Evolutionary conservation across 805 yeast genomes (phyloP).

Genomic region (Saccharomyces eubayanus): DNA sequence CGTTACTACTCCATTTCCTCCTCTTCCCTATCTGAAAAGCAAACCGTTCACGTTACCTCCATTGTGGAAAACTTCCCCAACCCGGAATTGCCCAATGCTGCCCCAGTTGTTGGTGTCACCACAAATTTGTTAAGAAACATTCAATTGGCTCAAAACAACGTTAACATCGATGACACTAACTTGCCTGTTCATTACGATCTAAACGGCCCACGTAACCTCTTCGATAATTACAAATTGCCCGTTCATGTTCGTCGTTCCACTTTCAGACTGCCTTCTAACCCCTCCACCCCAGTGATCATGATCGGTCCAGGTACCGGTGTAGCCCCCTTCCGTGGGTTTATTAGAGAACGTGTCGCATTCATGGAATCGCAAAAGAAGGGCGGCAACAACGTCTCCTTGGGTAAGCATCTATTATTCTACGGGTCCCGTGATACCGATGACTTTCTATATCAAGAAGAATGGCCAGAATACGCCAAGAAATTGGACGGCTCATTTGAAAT

Average conservation of each 20-base stretch:
- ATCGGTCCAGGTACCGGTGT: constrained; percentile 99
- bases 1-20: constrained; percentile 96
- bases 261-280: constrained; percentile 84
- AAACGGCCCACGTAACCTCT: constrained; percentile 71
- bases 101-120: constrained; percentile 60
- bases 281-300: constrained; percentile 76
- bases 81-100: constrained; percentile 21
- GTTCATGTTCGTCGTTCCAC: constrained; percentile 92
- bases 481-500: constrained; percentile 59
- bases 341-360: constrained; percentile 73
- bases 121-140: constrained; percentile 79
- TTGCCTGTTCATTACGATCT: constrained; percentile 55
- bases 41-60: constrained; percentile 75
- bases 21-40: constrained; percentile 69
- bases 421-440: constrained; percentile 89
- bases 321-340: constrained; percentile 94
- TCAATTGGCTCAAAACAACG: constrained; percentile 49
- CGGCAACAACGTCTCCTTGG: constrained; percentile 38
- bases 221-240: constrained; percentile 52
- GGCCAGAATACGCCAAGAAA: constrained; percentile 63
- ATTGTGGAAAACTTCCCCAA: constrained; percentile 65
- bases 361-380: constrained; percentile 31
- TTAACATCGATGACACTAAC: constrained; percentile 14
- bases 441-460: constrained; percentile 79
- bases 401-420: constrained; percentile 68